A percentile compares a stretch with the other conserved stretches of the same genome.
phyloP scores from a whole-genome alignment of 2,329 filamentous ascomycete genomes.

The Aspergillus sp. region DNA sequence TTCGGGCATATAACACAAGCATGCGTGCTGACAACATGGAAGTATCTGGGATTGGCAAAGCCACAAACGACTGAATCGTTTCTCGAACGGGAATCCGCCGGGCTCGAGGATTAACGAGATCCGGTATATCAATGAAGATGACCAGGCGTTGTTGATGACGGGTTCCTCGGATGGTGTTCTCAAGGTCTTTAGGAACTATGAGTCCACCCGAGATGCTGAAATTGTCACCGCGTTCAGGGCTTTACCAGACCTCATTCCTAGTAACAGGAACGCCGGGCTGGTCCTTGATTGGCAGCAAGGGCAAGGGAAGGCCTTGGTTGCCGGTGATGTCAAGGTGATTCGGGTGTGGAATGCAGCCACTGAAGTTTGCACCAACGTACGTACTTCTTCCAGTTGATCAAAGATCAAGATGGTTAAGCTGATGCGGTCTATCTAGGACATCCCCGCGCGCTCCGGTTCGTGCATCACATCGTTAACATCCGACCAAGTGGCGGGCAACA shows the following conservation, averaged over 20 bases:
- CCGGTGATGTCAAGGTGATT: slow-evolving; percentile 91
- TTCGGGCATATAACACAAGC: no score
- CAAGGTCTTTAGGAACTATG: slow-evolving; percentile 87
- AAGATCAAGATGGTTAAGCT: neutral
- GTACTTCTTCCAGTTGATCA: slow-evolving; percentile 10
- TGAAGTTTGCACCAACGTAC: slow-evolving; percentile 73
- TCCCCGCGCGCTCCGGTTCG: slow-evolving; percentile 85
- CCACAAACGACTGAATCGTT: slow-evolving; percentile 65
- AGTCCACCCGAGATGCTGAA: slow-evolving; percentile 65
- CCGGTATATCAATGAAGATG: slow-evolving; percentile 97
- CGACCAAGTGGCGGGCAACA: slow-evolving; percentile 93
- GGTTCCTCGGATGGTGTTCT: slow-evolving; percentile 93
- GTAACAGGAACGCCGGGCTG: slow-evolving; percentile 87
- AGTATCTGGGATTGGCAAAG: slow-evolving; percentile 89
- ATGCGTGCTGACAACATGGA: slow-evolving; percentile 1
- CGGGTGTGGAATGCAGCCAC: slow-evolving; percentile 92
- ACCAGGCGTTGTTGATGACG: slow-evolving; percentile 88
- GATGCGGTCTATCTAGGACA: slow-evolving; percentile 49
- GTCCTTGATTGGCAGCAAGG: slow-evolving; percentile 99
- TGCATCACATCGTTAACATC: slow-evolving; percentile 94
- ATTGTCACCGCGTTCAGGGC: slow-evolving; percentile 88
- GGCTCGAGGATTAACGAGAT: slow-evolving; percentile 91
- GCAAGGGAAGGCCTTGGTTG: slow-evolving; percentile 88
- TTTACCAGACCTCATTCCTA: slow-evolving; percentile 85
- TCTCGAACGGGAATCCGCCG: slow-evolving; percentile 87